Conservation (phyloP, 1,139 yeast species). For the Saccharomyces hybrid region DNA sequence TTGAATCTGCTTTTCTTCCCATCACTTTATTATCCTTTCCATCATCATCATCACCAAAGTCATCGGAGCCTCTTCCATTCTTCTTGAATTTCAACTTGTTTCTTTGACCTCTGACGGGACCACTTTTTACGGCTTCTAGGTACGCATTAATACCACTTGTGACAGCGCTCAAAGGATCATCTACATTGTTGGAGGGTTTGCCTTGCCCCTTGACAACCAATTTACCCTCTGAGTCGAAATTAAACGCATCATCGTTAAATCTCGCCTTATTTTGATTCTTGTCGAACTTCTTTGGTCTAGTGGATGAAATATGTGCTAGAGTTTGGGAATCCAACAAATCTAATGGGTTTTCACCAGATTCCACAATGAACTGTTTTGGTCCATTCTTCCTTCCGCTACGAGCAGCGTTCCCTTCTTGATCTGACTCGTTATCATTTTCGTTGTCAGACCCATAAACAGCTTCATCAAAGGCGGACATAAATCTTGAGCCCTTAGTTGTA, state of each 20-base stretch:
- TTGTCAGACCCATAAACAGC: conserved; percentile 44
- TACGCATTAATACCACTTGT: conserved; percentile 76
- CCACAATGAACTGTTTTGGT: conserved; percentile 61
- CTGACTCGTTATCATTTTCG: conserved; percentile 33
- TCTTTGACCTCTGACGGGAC: conserved; percentile 88
- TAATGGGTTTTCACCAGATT: conserved; percentile 74
- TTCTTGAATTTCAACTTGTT: conserved; percentile 83
- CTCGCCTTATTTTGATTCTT: conserved; percentile 43
- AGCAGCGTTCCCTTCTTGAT: conserved; percentile 22
- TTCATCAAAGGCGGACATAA: conserved; percentile 80
- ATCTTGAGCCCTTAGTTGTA: conserved; percentile 37
- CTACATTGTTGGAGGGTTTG: conserved; percentile 23
- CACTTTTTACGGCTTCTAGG: conserved; percentile 85
- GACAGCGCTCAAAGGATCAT: conserved; percentile 43
- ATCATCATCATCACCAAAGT: no score
- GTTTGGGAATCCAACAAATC: conserved; percentile 83
- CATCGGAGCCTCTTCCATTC: conserved; percentile 46
- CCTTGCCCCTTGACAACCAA: conserved; percentile 43
- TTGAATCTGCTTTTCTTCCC: conserved; percentile 10
- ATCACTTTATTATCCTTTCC: conserved; percentile 18
- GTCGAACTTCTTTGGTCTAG: conserved; percentile 59
- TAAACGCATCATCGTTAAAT: conserved; percentile 40
- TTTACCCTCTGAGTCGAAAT: conserved; percentile 52
- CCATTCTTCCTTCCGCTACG: conserved; percentile 21
- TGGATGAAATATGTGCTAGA: conserved; percentile 78